Conservation (phyloP, 2,329 filamentous ascomycete genomes). For the Akanthomyces uredinophilus region DNA sequence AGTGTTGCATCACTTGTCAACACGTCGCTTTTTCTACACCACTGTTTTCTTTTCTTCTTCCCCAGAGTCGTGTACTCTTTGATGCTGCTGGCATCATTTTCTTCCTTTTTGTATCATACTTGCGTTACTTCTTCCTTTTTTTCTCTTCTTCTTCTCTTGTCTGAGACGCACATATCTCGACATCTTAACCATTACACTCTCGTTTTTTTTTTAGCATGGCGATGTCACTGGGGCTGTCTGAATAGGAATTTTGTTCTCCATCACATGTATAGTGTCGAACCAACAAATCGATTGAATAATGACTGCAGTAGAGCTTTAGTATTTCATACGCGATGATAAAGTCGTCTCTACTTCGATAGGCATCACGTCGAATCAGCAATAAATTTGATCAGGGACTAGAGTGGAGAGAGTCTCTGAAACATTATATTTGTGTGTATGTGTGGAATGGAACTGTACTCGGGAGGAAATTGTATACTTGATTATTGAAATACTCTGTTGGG, state of each 20-base stretch:
- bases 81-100: background rate
- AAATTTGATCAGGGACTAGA: background rate
- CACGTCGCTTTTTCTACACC: background rate
- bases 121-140: too few relatives aligned
- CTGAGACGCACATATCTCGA: background rate
- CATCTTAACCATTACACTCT: background rate
- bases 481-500: background rate
- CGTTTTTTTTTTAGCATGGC: slow-evolving; percentile 14
- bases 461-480: background rate
- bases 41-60: slow-evolving; percentile 5
- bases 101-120: slow-evolving; percentile 10
- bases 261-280: background rate
- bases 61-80: background rate
- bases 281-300: background rate
- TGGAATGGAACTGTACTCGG: background rate
- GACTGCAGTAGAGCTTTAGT: too few relatives aligned
- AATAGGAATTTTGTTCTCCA: background rate
- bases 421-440: background rate
- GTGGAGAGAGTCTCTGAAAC: too few relatives aligned
- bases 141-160: slow-evolving; percentile 3
- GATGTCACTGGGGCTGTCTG: slow-evolving; percentile 10
- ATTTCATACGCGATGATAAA: too few relatives aligned
- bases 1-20: background rate
- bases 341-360: too few relatives aligned
- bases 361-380: too few relatives aligned